Evolutionary conservation across 108 stramenopile species (phyloP).

Genomic region (Schizochytrium sp.): DNA sequence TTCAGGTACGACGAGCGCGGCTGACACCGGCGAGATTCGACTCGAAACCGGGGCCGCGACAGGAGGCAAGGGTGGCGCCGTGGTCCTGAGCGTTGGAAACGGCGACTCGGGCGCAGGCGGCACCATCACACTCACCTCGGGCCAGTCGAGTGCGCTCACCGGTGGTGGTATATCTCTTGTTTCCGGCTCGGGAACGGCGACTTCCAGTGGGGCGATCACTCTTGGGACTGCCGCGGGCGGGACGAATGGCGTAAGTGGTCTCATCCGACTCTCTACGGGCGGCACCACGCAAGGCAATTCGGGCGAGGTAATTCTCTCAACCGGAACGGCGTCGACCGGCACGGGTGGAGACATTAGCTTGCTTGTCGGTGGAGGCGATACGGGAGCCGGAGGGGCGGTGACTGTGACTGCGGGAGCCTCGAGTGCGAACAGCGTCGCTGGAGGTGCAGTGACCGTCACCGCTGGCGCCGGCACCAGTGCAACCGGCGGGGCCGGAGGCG

Average conservation of each 20-base stretch:
- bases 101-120: slow-evolving; percentile 36
- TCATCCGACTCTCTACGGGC: slow-evolving; percentile 32
- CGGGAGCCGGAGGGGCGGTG: background rate
- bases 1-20: background rate
- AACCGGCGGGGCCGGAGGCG: background rate
- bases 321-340: slow-evolving; percentile 12
- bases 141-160: background rate
- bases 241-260: slow-evolving; percentile 25
- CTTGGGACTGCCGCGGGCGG: slow-evolving; percentile 35
- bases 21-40: background rate
- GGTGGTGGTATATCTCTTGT: slow-evolving; percentile 10
- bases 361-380: background rate
- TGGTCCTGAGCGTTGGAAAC: slow-evolving; percentile 29
- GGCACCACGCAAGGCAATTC: slow-evolving; percentile 21
- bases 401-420: background rate
- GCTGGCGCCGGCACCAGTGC: slow-evolving; percentile 22
- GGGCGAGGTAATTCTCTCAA: slow-evolving; percentile 26
- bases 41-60: slow-evolving; percentile 21
- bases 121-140: slow-evolving; percentile 30
- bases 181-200: background rate
- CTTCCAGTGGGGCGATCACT: slow-evolving; percentile 27
- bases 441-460: slow-evolving; percentile 25
- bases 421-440: background rate
- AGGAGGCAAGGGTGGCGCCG: slow-evolving; percentile 18
- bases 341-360: background rate